Evolutionary conservation across 2,329 filamentous ascomycete genomes (phyloP).

Genomic region (Alternaria incomplexa): DNA sequence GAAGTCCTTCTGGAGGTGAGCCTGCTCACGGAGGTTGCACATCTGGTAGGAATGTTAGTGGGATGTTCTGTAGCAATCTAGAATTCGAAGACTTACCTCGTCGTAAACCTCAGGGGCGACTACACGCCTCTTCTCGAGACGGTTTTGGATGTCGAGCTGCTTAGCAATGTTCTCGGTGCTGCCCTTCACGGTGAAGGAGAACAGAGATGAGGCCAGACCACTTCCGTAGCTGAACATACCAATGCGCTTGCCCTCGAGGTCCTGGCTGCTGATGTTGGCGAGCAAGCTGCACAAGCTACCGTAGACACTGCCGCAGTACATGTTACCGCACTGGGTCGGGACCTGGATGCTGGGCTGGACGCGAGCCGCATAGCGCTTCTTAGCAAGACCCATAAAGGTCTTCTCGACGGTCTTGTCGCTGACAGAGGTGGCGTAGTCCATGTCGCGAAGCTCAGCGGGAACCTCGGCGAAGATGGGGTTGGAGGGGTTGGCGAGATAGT

Average conservation of each 20-base stretch:
- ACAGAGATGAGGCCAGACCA: slow-evolving; percentile 59
- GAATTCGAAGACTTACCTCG: slow-evolving; percentile 39
- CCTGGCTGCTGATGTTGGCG: slow-evolving; percentile 53
- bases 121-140: slow-evolving; percentile 53
- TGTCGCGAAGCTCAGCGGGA: slow-evolving; percentile 54
- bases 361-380: slow-evolving; percentile 58
- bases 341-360: slow-evolving; percentile 59
- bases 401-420: slow-evolving; percentile 61
- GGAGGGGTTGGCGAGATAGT: slow-evolving; percentile 55
- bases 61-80: slow-evolving; percentile 9
- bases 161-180: slow-evolving; percentile 54
- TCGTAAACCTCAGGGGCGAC: slow-evolving; percentile 59
- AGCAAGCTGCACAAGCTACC: slow-evolving; percentile 57
- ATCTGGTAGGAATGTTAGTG: slow-evolving; percentile 48
- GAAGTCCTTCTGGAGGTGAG: slow-evolving; percentile 59
- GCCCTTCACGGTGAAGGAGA: slow-evolving; percentile 57
- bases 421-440: slow-evolving; percentile 55
- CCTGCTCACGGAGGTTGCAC: slow-evolving; percentile 59
- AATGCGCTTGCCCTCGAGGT: slow-evolving; percentile 58
- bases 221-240: slow-evolving; percentile 61
- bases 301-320: slow-evolving; percentile 62
- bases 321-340: slow-evolving; percentile 62
- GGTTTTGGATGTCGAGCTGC: slow-evolving; percentile 55
- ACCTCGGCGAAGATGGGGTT: slow-evolving; percentile 59
- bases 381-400: slow-evolving; percentile 58